Evolutionary conservation across 2,329 filamentous ascomycete species (phyloP).

Genomic region (Chaetothyriales sp.): DNA sequence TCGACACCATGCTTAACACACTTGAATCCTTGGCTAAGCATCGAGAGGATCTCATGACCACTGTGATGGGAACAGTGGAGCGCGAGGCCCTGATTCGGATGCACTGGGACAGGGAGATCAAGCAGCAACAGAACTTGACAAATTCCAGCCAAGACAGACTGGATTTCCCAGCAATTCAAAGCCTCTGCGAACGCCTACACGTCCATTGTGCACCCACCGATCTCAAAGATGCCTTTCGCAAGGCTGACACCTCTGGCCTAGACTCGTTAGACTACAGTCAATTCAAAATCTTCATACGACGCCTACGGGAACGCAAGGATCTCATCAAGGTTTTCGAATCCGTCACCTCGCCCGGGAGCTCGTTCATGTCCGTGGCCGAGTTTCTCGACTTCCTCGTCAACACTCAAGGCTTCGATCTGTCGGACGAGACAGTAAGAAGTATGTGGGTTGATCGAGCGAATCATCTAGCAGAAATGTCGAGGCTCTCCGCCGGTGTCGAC

Average conservation of each 20-base stretch:
- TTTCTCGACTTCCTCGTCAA: slow-evolving; percentile 65
- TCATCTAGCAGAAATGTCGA: slow-evolving; percentile 6
- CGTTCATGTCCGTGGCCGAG: slow-evolving; percentile 55
- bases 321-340: slow-evolving; percentile 59
- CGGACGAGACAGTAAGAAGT: slow-evolving; percentile 35
- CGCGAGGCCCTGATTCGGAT: slow-evolving; percentile 66
- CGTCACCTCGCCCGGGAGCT: slow-evolving; percentile 44
- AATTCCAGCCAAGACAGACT: slow-evolving; percentile 51
- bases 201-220: slow-evolving; percentile 74
- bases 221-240: slow-evolving; percentile 58
- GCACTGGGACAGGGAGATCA: slow-evolving; percentile 80
- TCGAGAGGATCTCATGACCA: slow-evolving; percentile 79
- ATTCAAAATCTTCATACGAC: slow-evolving; percentile 70
- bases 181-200: slow-evolving; percentile 76
- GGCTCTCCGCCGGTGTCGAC: neutral
- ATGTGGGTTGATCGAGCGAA: slow-evolving; percentile 14
- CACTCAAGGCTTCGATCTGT: slow-evolving; percentile 63
- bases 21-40: slow-evolving; percentile 74
- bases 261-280: slow-evolving; percentile 62
- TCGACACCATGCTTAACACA: slow-evolving; percentile 69
- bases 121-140: slow-evolving; percentile 45
- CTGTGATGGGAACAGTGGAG: slow-evolving; percentile 61
- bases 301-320: slow-evolving; percentile 74
- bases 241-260: slow-evolving; percentile 51
- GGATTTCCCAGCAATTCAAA: slow-evolving; percentile 64